phyloP scores from a whole-genome alignment of 1,284 basidiomycete genomes.

The Trametes versicolor region DNA sequence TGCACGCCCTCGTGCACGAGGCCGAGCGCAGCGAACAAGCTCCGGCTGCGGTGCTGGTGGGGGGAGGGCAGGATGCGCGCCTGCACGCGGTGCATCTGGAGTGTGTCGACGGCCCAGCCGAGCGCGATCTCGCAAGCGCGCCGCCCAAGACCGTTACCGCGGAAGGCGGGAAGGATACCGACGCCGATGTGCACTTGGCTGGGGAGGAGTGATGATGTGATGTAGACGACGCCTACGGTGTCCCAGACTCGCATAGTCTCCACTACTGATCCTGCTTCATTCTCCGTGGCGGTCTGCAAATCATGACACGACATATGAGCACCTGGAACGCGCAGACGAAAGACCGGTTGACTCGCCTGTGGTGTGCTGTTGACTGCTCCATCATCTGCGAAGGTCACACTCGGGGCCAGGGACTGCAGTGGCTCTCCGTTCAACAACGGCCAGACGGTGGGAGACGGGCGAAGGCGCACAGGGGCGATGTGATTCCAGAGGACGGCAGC shows the following conservation, averaged over 20 bases:
- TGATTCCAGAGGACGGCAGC: slow-evolving; percentile 26
- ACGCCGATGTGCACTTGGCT: slow-evolving; percentile 64
- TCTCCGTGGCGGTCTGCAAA: no score
- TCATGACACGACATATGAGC: no score
- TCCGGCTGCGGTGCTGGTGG: slow-evolving; percentile 21
- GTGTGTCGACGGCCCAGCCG: slow-evolving; percentile 57
- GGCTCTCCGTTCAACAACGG: not conserved
- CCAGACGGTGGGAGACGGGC: not conserved
- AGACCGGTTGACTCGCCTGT: no score
- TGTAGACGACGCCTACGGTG: slow-evolving; percentile 56
- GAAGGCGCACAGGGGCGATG: not conserved
- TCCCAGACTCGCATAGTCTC: slow-evolving; percentile 7
- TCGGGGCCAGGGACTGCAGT: not conserved
- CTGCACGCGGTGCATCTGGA: slow-evolving; percentile 60
- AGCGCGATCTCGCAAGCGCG: slow-evolving; percentile 56
- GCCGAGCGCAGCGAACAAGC: slow-evolving; percentile 45
- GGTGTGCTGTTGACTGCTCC: no score
- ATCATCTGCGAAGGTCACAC: no score
- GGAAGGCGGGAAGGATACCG: slow-evolving; percentile 50
- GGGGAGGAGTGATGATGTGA: slow-evolving; percentile 47
- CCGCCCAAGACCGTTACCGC: slow-evolving; percentile 53
- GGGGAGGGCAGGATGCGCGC: slow-evolving; percentile 33
- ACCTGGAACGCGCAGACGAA: not conserved
- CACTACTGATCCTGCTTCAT: no score
- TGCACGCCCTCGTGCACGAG: slow-evolving; percentile 70